Base-by-base conservation (phyloP, 2,329 filamentous ascomycete species). In the Fusarium foetens region DNA sequence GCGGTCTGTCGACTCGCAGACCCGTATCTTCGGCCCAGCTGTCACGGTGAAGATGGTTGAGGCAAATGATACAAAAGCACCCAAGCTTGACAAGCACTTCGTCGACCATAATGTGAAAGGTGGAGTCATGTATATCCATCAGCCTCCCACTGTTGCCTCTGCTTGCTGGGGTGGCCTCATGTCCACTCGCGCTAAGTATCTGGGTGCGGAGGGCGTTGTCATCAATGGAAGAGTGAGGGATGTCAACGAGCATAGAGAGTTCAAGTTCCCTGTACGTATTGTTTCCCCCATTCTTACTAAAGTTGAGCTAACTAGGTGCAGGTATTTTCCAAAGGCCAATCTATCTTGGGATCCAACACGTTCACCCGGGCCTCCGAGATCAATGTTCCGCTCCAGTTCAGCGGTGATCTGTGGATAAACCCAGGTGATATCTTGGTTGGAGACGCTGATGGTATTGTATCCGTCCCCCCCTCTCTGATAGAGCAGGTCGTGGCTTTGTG, bases 91-190 rank as follows among this genome's bases (percentile, higher is more conserved):
- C 6, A 71, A 60, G 60, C 78, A 80, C 31, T 79, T 79, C 51
- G 77, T 74, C 8, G 78, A 80, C 63, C 72, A 73, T 62, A 78
- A 78, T n/a, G 52, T 58, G 14, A 36, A 65, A 4, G 60, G 63
- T 1, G 64, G 72, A 16, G 58, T 80, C 62, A 78, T 80, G 77
- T 80, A 77, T 45, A 70, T 80, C 8, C 73, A 78, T 41, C 77
- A 80, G 41, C 78, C 78, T 12, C 76, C 75, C 38, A 71, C 68
- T 5, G 45, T 78, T 5, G 52, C 63, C 17, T 77, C 76, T 3
- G 77, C 78, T 7, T 79, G 77, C 60, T 80, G 77, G 77, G 78
- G 78, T 51, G 70, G 71, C 1, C 65, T 79, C 19, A 80, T 80
- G 78, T 77, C 77, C 2, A 79, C 77, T 5, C 69, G 78, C 5